Evolutionary conservation across 768 basidiomycete species (phyloP), one percentile per base, ranked within the genome.

Genomic region (Leccinum truebloodii): DNA sequence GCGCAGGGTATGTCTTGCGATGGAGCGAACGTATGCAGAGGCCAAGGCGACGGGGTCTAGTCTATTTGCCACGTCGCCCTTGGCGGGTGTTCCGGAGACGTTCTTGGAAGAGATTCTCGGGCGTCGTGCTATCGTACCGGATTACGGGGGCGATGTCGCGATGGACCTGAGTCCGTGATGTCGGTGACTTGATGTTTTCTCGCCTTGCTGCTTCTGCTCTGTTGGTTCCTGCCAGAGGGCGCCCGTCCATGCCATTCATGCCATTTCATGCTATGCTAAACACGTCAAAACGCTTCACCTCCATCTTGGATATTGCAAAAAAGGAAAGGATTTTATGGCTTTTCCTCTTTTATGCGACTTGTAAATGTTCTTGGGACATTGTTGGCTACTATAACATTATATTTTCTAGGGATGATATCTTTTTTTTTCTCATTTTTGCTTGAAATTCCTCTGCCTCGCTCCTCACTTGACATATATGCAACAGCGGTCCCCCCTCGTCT

Each of bases 51-150:
- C 75, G 22, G 70, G 71, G 8, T 70, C 65, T 16, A 75, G 73
- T 37, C 69, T 80, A 59, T 88, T 87, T 69, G 78, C 71, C 22
- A 86, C 85, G 22, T 88, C 86, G 46, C 89, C 83, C 69, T 67
- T 92, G 60, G 84, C 83, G 20, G 79, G 86, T 53, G 87, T 87
- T 24, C 76, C 82, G 14, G 75, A 73, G 16, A 82, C 80, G 9
- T 94, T 92, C 74, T 75, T 94, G 71, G 81, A 82, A 22, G 83
- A 86, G 61, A 83, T 92, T 52, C 79, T 88, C 41, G 77, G 73
- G 18, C 74, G 65, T 20, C 68, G 63, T 56, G 18, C 51, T 30
- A 58, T 16, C 12, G 46, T 28, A 2, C 26, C 57, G 41, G 41
- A 57, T 22, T 53, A 67, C 44, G 64, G 62, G 20, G 69, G 73